Percentiles rank a stretch among this genome's conserved stretches.
These are phyloP conservation scores for Lycium barbarum DNA, from an alignment of 257 asterid species.

Conservation along the genomic window DNA sequence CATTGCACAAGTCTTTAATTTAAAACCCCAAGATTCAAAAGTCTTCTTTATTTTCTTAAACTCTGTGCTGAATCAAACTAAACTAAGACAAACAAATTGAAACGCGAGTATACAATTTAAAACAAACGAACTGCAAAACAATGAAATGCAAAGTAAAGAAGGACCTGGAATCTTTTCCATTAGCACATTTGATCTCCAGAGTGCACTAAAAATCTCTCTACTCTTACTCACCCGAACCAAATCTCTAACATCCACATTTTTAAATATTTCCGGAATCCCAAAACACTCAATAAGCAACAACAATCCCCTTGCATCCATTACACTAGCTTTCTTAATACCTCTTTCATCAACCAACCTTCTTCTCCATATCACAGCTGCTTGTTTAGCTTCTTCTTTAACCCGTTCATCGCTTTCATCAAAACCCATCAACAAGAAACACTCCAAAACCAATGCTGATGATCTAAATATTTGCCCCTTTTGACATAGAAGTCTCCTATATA, in stretches of 20 bases:
- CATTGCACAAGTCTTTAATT: too few species aligned
- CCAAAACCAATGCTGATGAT: constrained; percentile 67
- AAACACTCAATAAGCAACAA: constrained; percentile 73
- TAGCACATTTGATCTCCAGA: constrained; percentile 61
- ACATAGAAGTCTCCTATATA: constrained; percentile 19
- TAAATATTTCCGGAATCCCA: constrained; percentile 62
- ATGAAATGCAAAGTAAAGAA: not conserved
- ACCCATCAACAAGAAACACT: constrained; percentile 71
- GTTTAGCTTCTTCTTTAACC: constrained; percentile 62
- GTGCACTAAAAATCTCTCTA: constrained; percentile 59
- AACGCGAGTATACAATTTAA: not conserved
- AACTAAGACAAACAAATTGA: too few species aligned
- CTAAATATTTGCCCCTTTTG: constrained; percentile 19
- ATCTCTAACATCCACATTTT: constrained; percentile 64
- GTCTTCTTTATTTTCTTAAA: too few species aligned
- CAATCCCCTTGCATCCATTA: constrained; percentile 84
- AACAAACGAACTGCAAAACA: not conserved
- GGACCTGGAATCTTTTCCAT: constrained; percentile 65
- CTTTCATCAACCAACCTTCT: constrained; percentile 77
- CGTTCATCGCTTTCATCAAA: constrained; percentile 44
- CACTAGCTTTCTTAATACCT: constrained; percentile 59
- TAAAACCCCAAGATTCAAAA: too few species aligned
- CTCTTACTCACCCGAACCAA: constrained; percentile 61
- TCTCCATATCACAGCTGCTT: constrained; percentile 72
- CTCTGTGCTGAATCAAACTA: too few species aligned